Evolutionary conservation across 441 rosid species (phyloP).

Genomic region (Populus hybrid): DNA sequence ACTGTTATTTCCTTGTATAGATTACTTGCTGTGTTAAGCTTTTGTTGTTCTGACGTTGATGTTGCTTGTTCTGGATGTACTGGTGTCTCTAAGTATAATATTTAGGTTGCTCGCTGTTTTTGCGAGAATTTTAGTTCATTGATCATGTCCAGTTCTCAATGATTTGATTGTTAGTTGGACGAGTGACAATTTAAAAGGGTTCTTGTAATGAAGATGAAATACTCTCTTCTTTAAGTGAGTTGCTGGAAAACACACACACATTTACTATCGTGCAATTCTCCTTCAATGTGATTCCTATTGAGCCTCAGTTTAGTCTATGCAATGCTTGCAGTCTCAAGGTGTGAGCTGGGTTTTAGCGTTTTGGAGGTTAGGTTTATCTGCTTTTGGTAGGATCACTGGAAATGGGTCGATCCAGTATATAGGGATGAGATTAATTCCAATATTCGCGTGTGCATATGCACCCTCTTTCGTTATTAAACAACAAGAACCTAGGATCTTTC

Average conservation of each 20-base stretch:
- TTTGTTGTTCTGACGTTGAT: slow-evolving; percentile 9
- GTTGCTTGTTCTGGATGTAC: neutral
- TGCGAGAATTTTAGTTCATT: slow-evolving; percentile 6
- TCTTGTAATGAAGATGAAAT: neutral
- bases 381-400: neutral
- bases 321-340: neutral
- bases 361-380: neutral
- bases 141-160: slow-evolving; percentile 1
- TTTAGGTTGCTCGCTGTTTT: slow-evolving; percentile 11
- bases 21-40: slow-evolving; percentile 10
- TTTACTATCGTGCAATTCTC: neutral
- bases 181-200: neutral
- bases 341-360: neutral
- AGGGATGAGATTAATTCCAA: neutral
- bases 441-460: neutral
- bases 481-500: neutral
- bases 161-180: neutral
- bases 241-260: neutral
- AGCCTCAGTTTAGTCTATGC: neutral
- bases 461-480: neutral
- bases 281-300: neutral
- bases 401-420: neutral
- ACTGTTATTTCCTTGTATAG: slow-evolving; percentile 4
- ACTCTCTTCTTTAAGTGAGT: neutral
- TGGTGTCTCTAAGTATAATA: neutral